phyloP scores from a whole-genome alignment of 176 grass and related monocot genomes.

The Zoysia japonica region DNA sequence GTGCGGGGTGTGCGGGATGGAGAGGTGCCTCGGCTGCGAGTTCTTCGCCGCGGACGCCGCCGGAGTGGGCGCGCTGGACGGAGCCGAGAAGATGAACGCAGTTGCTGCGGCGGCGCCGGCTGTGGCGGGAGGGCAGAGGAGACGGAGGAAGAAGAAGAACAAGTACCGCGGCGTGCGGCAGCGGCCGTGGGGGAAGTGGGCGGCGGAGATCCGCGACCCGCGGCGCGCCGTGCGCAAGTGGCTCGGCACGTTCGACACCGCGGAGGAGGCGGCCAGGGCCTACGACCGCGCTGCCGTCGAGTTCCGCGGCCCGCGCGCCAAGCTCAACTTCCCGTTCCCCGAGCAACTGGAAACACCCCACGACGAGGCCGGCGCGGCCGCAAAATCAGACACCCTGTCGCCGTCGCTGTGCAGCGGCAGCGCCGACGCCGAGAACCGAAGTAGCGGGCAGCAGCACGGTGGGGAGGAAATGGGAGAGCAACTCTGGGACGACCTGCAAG shows the following conservation, averaged over 20 bases:
- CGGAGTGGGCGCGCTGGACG: neutral
- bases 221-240: conserved; percentile 76
- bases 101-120: neutral
- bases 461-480: conserved; percentile 35
- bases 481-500: conserved; percentile 78
- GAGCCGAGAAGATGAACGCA: neutral
- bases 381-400: conserved; percentile 35
- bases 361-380: neutral
- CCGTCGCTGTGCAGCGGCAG: conserved; percentile 38
- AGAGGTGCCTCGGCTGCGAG: conserved; percentile 70
- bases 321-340: conserved; percentile 84
- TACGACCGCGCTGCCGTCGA: conserved; percentile 84
- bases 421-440: neutral
- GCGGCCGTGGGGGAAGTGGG: conserved; percentile 96
- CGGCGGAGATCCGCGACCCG: conserved; percentile 92
- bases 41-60: conserved; percentile 39
- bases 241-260: conserved; percentile 84
- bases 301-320: conserved; percentile 87
- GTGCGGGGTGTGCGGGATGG: conserved; percentile 55
- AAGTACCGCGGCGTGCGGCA: conserved; percentile 88
- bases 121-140: conserved; percentile 26
- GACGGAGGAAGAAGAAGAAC: conserved; percentile 64
- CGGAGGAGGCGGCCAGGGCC: conserved; percentile 74
- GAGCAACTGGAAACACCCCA: conserved; percentile 30
- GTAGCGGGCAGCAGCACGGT: neutral